Evolutionary conservation across 2,329 filamentous ascomycete genomes (phyloP).

Genomic region (Phialocephala sp.): DNA sequence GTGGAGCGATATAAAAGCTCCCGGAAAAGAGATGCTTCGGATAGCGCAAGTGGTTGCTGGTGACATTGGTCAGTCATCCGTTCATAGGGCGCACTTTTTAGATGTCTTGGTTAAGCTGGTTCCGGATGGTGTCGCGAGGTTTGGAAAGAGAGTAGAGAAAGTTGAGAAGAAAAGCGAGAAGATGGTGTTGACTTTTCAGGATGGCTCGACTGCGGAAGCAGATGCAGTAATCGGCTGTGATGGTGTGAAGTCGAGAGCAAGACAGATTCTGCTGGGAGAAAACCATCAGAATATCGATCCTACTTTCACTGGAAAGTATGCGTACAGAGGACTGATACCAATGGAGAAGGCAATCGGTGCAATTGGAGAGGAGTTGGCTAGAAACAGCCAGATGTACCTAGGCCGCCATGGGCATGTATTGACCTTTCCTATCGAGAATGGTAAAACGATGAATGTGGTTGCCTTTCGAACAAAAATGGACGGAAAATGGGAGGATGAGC

Average conservation of each 20-base stretch:
- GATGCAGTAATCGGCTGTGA: conserved; percentile 64
- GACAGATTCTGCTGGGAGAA: conserved; percentile 57
- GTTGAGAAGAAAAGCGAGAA: conserved; percentile 38
- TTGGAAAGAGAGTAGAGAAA: conserved; percentile 46
- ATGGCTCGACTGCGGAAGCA: conserved; percentile 51
- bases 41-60: conserved; percentile 32
- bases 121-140: conserved; percentile 44
- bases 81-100: conserved; percentile 42
- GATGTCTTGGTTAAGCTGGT: conserved; percentile 45
- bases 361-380: conserved; percentile 55
- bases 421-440: conserved; percentile 65
- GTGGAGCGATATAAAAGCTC: conserved; percentile 32
- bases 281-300: conserved; percentile 30
- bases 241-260: conserved; percentile 63
- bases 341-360: conserved; percentile 58
- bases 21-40: conserved; percentile 28
- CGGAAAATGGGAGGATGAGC: conserved; percentile 44
- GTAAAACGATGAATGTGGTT: conserved; percentile 60
- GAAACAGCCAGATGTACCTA: conserved; percentile 52
- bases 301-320: conserved; percentile 62
- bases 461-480: conserved; percentile 40
- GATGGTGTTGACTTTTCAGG: conserved; percentile 48
- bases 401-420: conserved; percentile 63
- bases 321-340: conserved; percentile 65
- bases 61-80: conserved; percentile 36